Evolutionary conservation across 352 stramenopile species (phyloP), one percentile per base, ranked within the genome.

Genomic region (Pythium myriotylum): DNA sequence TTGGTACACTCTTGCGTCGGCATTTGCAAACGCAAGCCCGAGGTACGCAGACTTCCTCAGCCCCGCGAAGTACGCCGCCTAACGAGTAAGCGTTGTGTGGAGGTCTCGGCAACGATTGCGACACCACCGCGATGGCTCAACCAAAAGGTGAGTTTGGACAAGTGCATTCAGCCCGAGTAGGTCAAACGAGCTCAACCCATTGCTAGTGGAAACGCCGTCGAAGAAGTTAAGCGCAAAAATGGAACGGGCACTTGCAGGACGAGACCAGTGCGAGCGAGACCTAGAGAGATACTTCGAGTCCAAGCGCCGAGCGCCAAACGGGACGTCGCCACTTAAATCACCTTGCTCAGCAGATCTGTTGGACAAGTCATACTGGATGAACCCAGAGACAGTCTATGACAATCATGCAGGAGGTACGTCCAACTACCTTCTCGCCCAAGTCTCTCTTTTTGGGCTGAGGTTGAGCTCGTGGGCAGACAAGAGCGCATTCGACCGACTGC

Each of bases 391-490:
- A 23, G 46, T 73, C 13, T 74, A 77, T 42, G 76, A 88, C 39
- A 65, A 49, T 13, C 55, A 64, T 32, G 69, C 73, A 1, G 49
- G 67, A 68, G 78, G 76, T 84, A 26, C 9, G 51, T 42, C 29
- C 29, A 35, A 10, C 29, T 10, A 10, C 5, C 29, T 35, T 35
- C n/a, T n/a, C n/a, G n/a, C n/a, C n/a, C n/a, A n/a, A n/a, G n/a
- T n/a, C n/a, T n/a, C n/a, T n/a, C n/a, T n/a, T n/a, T n/a, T n/a
- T n/a, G n/a, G n/a, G n/a, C n/a, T n/a, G n/a, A n/a, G n/a, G n/a
- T n/a, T n/a, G n/a, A n/a, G n/a, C n/a, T n/a, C n/a, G n/a, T 35
- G 29, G 29, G 14, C 35, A 91, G 81, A 91, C 40, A 86, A 81
- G 19, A 60, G 59, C 17, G 69, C 74, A 5, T 70, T 88, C n/a